Conservation (phyloP, 2,329 filamentous ascomycete genomes). For the Colletotrichum magnum region DNA sequence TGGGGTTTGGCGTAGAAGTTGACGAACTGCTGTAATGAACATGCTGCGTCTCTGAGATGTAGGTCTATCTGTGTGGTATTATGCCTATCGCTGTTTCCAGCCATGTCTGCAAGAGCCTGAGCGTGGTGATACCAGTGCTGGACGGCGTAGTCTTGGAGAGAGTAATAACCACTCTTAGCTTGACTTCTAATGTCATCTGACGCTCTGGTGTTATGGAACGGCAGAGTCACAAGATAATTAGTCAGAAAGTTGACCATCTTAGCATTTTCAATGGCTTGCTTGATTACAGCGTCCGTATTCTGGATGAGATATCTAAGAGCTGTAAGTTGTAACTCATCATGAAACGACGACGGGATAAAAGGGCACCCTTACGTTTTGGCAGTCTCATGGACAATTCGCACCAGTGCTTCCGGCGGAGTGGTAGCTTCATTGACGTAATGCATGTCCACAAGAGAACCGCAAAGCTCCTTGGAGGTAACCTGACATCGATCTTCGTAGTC, state of each 20-base stretch:
- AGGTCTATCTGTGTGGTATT: background rate
- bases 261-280: background rate
- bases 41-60: background rate
- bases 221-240: background rate
- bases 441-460: constrained; percentile 1
- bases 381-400: constrained; percentile 8
- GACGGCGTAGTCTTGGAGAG: constrained; percentile 6
- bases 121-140: background rate
- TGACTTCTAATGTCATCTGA: background rate
- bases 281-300: background rate
- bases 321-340: background rate
- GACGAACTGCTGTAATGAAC: background rate
- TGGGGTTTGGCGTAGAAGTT: background rate
- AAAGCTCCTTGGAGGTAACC: background rate
- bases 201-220: background rate
- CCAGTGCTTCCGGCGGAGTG: background rate
- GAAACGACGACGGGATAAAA: background rate
- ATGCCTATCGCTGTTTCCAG: background rate
- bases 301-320: background rate
- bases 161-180: background rate
- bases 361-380: background rate
- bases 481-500: background rate
- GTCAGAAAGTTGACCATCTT: background rate
- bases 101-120: too few relatives aligned
- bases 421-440: background rate